Percentiles rank a stretch among this genome's conserved stretches.
These are phyloP conservation scores for Solanum dulcamara DNA, from an alignment of 257 asterid genomes.

Conservation along the genomic window DNA sequence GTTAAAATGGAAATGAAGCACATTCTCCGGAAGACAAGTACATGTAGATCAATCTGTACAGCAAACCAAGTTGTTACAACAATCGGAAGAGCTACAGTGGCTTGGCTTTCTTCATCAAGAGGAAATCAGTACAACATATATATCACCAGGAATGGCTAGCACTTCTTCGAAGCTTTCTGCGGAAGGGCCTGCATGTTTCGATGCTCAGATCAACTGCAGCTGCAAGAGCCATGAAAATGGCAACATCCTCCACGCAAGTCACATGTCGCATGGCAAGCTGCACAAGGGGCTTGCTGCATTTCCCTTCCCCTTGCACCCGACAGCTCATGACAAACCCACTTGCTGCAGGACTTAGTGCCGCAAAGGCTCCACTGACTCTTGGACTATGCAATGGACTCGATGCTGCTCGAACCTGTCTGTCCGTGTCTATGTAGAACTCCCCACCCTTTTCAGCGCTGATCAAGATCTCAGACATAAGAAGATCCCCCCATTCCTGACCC, in stretches of 20 bases:
- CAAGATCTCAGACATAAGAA: constrained; percentile 57
- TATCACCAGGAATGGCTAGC: constrained; percentile 59
- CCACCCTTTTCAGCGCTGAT: constrained; percentile 79
- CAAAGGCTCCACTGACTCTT: constrained; percentile 70
- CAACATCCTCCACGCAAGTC: constrained; percentile 85
- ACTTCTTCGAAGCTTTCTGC: constrained; percentile 45
- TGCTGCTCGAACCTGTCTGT: constrained; percentile 38
- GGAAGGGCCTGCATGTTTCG: constrained; percentile 76
- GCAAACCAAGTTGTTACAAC: neutral
- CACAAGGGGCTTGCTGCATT: constrained; percentile 66
- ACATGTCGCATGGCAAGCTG: constrained; percentile 85
- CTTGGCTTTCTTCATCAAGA: neutral
- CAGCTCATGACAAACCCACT: constrained; percentile 91
- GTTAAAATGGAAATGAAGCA: neutral
- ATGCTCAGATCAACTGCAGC: constrained; percentile 90
- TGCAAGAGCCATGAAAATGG: constrained; percentile 92
- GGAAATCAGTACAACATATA: neutral
- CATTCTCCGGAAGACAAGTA: neutral
- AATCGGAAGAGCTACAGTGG: neutral
- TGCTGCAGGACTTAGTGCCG: constrained; percentile 38
- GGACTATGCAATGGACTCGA: constrained; percentile 56
- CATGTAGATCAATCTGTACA: neutral
- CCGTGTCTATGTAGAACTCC: constrained; percentile 74
- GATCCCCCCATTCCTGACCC: constrained; percentile 56
- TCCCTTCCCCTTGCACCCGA: constrained; percentile 77